phyloP scores from a whole-genome alignment of 2,329 filamentous ascomycete genomes.

The Ophiostoma triangulosporum region DNA sequence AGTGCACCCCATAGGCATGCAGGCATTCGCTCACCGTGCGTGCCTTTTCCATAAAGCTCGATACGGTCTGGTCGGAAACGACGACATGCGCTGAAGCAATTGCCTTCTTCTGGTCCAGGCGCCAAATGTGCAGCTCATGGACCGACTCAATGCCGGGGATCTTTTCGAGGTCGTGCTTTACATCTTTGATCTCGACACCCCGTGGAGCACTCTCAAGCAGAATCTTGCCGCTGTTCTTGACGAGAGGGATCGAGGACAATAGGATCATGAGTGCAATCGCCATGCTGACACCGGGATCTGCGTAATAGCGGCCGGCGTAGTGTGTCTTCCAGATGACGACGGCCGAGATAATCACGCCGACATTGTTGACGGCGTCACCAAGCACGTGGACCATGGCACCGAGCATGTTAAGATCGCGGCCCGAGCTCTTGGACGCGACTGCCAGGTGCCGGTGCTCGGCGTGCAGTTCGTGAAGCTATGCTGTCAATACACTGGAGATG shows the following conservation, averaged over 20 bases:
- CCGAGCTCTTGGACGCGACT: conserved; percentile 20
- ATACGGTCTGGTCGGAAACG: conserved; percentile 41
- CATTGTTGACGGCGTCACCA: conserved; percentile 62
- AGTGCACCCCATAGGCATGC: conserved; percentile 61
- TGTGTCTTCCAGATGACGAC: conserved; percentile 53
- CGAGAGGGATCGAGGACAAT: conserved; percentile 46
- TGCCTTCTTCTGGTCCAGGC: conserved; percentile 54
- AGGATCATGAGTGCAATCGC: conserved; percentile 64
- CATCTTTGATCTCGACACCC: conserved; percentile 45
- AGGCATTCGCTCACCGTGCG: conserved; percentile 54
- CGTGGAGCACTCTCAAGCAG: conserved; percentile 52
- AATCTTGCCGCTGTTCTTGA: conserved; percentile 49
- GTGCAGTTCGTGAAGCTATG: conserved; percentile 22
- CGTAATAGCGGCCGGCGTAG: conserved; percentile 49
- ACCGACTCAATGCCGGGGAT: conserved; percentile 53
- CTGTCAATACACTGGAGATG: background rate
- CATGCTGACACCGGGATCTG: conserved; percentile 55
- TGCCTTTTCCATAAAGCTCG: conserved; percentile 45
- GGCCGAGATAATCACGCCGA: conserved; percentile 59
- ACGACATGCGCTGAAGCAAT: conserved; percentile 58
- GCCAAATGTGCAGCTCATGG: conserved; percentile 64
- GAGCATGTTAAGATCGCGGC: conserved; percentile 54
- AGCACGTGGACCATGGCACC: conserved; percentile 58
- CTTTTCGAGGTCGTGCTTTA: conserved; percentile 57
- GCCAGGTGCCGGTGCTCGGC: conserved; percentile 35